Base-by-base conservation (phyloP, 2,329 filamentous ascomycete genomes). In the Calonectria crousiana region DNA sequence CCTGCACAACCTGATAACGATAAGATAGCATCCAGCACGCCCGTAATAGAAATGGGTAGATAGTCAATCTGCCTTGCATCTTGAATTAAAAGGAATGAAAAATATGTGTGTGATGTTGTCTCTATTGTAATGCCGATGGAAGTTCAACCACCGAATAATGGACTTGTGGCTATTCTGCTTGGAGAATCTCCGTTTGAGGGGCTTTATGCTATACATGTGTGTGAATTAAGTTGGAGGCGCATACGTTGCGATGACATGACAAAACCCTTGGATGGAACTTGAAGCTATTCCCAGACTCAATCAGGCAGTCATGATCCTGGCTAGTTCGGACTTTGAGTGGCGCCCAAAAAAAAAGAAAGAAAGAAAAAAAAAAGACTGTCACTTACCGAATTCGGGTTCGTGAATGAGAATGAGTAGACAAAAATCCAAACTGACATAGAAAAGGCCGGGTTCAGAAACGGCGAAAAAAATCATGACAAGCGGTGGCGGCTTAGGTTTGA, bases 271-370 rank as follows among this genome's bases (percentile, higher is more conserved):
- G 18, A 8, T 65, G 9, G 18, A 49, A 44, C 8, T 47, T 65
- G 60, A 65, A 18, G 60, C 38, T 47, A 65, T 65, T 65, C 60
- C 60, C 60, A 65, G 41, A 20, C 20, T 32, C 38, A 65, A 32
- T 28, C 20, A 34, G 13, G 41, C 28, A 65, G n/a, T n/a, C 38
- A 47, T 47, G n/a, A 28, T 23, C 16, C 10, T 32, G 26, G 2
- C 20, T 2, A 47, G 28, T 60, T 60, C 20, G 11, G 26, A 11
- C 28, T 28, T 18, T 14, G 51, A 30, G 51, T 16, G 26, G 51
- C 51, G 28, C n/a, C n/a, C n/a, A 9, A 14, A 28, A 28, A 53
- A 26, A 53, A 30, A 20, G n/a, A 23, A 11, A 18, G 26, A 11
- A 52, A 28, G 14, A 16, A 28, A 3, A 44, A n/a, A n/a, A n/a